Evolutionary conservation across 257 asterid species (phyloP).

Genomic region (Solanum neorickii): DNA sequence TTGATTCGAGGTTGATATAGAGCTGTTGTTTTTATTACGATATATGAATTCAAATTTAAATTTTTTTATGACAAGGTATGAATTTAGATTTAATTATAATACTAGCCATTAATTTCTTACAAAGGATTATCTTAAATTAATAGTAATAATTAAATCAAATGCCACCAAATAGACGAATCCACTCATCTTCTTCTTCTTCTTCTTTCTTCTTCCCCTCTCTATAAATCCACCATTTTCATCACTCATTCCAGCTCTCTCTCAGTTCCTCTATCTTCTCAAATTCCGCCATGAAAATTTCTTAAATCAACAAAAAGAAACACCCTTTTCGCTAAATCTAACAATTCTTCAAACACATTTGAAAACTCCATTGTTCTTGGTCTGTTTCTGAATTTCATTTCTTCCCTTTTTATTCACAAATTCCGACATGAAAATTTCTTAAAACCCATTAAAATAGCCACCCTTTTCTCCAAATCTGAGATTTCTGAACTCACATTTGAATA

Average conservation of each 20-base stretch:
- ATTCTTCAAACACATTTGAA: not conserved
- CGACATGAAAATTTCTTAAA: not conserved
- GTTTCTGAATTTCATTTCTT: not conserved
- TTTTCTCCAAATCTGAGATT: not conserved
- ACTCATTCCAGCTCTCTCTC: not conserved
- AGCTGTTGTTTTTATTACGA: no score
- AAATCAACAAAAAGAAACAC: not conserved
- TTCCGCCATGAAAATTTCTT: not conserved
- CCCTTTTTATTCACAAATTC: not conserved
- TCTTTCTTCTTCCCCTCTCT: not conserved
- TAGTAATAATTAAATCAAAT: not conserved
- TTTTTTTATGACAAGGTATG: no score
- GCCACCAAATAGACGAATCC: not conserved
- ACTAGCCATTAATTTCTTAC: not conserved
- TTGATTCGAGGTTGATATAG: no score
- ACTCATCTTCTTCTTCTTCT: not conserved
- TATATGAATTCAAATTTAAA: no score
- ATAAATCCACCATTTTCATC: slow-evolving; percentile 9
- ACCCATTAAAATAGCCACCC: not conserved
- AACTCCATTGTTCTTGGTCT: not conserved
- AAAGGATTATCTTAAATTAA: not conserved
- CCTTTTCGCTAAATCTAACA: not conserved
- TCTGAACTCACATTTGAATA: not conserved
- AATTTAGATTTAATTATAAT: no score
- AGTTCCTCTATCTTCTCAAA: not conserved